These are phyloP conservation scores for Pyrus communis DNA, from an alignment of 306 rosid genomes.

Conservation along the genomic window DNA sequence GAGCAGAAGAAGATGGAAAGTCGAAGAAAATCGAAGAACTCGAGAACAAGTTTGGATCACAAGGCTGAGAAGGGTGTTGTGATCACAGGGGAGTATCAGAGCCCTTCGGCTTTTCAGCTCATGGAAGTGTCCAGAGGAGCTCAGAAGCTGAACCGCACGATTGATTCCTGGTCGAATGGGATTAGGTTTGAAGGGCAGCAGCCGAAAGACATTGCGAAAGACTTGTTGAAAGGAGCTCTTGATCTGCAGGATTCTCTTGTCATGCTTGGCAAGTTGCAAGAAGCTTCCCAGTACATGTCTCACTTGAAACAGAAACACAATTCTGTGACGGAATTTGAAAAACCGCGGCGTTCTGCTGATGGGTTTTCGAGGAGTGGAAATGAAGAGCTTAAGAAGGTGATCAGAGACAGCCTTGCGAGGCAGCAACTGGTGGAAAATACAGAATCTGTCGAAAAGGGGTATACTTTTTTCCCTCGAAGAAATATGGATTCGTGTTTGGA, in stretches of 20 bases:
- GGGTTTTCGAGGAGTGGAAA: conserved; percentile 36
- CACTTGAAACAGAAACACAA: conserved; percentile 27
- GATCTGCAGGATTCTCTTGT: conserved; percentile 67
- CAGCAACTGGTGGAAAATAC: conserved; percentile 17
- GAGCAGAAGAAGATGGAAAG: conserved; percentile 44
- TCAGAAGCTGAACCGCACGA: conserved; percentile 61
- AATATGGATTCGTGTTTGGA: conserved; percentile 39
- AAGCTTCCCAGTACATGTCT: conserved; percentile 45
- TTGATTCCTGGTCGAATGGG: conserved; percentile 72
- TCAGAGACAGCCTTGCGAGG: conserved; percentile 30
- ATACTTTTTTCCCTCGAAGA: conserved; percentile 10
- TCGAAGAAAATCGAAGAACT: conserved; percentile 32
- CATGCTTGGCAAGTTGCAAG: conserved; percentile 69
- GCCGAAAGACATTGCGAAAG: conserved; percentile 57
- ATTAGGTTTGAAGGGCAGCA: conserved; percentile 35
- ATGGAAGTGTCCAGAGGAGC: conserved; percentile 69
- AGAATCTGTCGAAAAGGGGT: conserved; percentile 19
- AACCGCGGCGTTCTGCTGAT: conserved; percentile 34
- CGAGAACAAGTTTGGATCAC: conserved; percentile 14
- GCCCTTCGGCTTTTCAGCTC: conserved; percentile 58
- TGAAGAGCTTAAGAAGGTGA: conserved; percentile 45
- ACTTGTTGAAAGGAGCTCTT: conserved; percentile 77
- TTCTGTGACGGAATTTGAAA: conserved; percentile 29
- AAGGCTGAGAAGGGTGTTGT: conserved; percentile 30
- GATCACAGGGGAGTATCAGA: conserved; percentile 24